Base-by-base conservation (phyloP, 169 alveolate species). In the Fabrea salina region DNA sequence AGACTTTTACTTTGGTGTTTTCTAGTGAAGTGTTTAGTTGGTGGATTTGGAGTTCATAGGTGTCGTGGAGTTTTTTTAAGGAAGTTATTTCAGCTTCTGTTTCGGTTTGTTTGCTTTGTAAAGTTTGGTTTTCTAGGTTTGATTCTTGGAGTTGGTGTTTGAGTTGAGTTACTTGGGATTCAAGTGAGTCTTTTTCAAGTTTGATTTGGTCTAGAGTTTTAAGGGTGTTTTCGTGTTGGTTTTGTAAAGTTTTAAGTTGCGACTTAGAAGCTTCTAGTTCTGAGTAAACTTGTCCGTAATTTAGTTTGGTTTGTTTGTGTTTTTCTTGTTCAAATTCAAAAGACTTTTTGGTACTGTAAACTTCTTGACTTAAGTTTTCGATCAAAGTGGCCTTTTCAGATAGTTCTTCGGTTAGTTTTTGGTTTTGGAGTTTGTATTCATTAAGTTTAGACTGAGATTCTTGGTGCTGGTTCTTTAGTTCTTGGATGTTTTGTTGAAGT, bases 61-160 rank as follows among this genome's bases (percentile, higher is more conserved):
- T n/a, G 19, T 83, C 81, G 41, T 83, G 86, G 13, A 77, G 82
- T 41, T 33, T 49, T 22, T 57, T 74, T 16, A 84, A 41, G 11
- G 54, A n/a, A 44, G 79, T 87, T 56, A 84, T 27, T 64, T 84
- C 90, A 41, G 71, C 50, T 68, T 84, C 43, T 13, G 90, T 84
- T 50, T 84, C 90, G 27, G 75, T 79, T 30, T 80, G 33, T 0
- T 84, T 80, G 19, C 40, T 37, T 13, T 50, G 32, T 44, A 84
- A 44, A 4, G 90, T 80, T 25, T 8, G 22, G 8, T 82, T 58
- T n/a, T n/a, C n/a, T n/a, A n/a, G n/a, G n/a, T n/a, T n/a, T n/a
- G n/a, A n/a, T n/a, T n/a, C n/a, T n/a, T n/a, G n/a, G n/a, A n/a
- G n/a, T n/a, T n/a, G n/a, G n/a, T n/a, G n/a, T n/a, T n/a, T n/a